Conservation (phyloP, 169 alveolate species). For the Plasmodium coatneyi region DNA sequence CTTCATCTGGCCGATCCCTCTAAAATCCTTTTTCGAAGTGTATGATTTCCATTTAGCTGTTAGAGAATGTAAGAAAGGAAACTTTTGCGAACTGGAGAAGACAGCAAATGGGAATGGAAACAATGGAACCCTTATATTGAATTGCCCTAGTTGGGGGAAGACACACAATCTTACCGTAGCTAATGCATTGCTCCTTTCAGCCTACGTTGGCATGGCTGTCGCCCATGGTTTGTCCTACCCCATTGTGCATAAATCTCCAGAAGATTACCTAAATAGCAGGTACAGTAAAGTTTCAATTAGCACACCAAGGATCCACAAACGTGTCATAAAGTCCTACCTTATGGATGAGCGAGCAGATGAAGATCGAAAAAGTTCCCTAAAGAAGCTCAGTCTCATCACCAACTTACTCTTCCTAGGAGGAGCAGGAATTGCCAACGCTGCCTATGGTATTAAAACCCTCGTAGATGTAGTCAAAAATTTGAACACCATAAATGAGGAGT, state of each 20-base stretch:
- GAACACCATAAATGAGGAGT: slow-evolving; percentile 14
- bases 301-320: neutral
- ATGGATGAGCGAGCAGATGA: neutral
- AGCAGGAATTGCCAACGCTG: neutral
- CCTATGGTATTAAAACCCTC: neutral
- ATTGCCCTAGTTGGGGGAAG: slow-evolving; percentile 30
- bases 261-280: neutral
- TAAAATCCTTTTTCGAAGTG: slow-evolving; percentile 21
- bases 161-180: neutral
- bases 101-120: neutral
- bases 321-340: neutral
- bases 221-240: neutral
- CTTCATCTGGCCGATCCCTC: slow-evolving; percentile 55
- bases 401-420: neutral
- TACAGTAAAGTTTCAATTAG: neutral
- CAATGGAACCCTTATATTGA: neutral
- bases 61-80: slow-evolving; percentile 10
- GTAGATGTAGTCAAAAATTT: neutral
- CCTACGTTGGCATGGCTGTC: slow-evolving; percentile 14
- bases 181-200: slow-evolving; percentile 8
- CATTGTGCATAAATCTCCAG: neutral
- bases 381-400: neutral
- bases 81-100: slow-evolving; percentile 24
- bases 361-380: neutral
- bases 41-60: slow-evolving; percentile 52